phyloP scores from a whole-genome alignment of 257 asterid species.

The Fraxinus cuspidata region DNA sequence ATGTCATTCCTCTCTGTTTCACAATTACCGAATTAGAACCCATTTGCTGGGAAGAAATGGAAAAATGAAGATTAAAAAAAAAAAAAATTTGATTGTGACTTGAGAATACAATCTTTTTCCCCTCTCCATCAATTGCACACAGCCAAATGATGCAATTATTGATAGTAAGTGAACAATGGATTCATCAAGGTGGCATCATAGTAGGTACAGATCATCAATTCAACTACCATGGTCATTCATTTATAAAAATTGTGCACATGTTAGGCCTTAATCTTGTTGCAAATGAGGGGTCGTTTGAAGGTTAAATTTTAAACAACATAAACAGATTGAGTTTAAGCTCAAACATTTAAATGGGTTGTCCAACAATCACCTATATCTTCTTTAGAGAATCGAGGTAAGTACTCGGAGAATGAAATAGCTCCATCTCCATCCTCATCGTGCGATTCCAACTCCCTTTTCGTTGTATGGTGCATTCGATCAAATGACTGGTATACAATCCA shows the following conservation, averaged over 20 bases:
- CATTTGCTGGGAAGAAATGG: constrained; percentile 11
- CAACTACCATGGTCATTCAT: not conserved
- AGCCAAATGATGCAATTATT: not conserved
- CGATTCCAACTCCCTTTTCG: constrained; percentile 24
- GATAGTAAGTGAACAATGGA: not conserved
- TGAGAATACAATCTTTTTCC: not conserved
- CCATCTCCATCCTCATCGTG: constrained; percentile 41
- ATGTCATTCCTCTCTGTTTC: constrained; percentile 33
- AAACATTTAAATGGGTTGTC: not conserved
- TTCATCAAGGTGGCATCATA: not conserved
- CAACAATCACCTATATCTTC: constrained; percentile 34
- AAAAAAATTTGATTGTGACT: too few relatives aligned
- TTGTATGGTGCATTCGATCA: constrained; percentile 30
- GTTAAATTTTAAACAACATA: not conserved
- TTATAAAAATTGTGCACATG: not conserved
- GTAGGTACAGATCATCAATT: not conserved
- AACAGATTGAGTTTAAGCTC: not conserved
- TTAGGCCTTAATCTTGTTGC: not conserved
- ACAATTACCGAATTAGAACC: constrained; percentile 22
- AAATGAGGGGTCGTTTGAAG: not conserved
- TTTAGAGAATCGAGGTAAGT: constrained; percentile 28
- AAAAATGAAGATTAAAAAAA: not conserved
- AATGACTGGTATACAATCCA: constrained; percentile 39
- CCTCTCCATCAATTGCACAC: not conserved
- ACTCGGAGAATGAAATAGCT: constrained; percentile 38